phyloP scores from a whole-genome alignment of 2,329 filamentous ascomycete species.

The Talaromyces sp. region DNA sequence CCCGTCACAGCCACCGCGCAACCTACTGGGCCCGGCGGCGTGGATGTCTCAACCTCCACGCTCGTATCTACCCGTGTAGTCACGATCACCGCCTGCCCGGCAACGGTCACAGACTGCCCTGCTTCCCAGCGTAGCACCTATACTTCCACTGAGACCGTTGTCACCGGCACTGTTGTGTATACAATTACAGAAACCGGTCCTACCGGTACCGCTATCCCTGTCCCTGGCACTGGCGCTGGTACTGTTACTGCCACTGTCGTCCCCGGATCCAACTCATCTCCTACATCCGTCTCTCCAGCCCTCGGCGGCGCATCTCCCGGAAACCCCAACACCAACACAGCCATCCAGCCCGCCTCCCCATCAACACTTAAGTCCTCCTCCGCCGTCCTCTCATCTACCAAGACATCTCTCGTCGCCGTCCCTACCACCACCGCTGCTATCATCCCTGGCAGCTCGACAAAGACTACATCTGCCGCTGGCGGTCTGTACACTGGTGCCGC shows the following conservation, averaged over 20 bases:
- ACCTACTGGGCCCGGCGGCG: neutral
- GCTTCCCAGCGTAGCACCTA: slow-evolving; percentile 7
- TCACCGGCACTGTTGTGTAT: neutral
- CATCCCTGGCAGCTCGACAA: neutral
- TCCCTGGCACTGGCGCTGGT: neutral
- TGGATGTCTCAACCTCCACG: neutral
- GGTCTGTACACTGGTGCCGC: slow-evolving; percentile 1
- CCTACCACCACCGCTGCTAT: neutral
- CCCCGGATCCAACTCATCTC: neutral
- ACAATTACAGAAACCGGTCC: neutral
- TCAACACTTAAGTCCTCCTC: neutral
- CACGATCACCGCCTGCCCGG: neutral
- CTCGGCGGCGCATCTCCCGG: neutral
- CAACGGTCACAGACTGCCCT: slow-evolving; percentile 2
- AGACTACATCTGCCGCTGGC: neutral
- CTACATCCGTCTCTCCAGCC: neutral
- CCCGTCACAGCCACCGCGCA: slow-evolving; percentile 5
- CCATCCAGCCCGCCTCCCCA: neutral
- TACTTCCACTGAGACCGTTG: neutral
- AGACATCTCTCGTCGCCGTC: neutral
- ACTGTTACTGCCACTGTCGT: neutral
- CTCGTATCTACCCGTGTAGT: slow-evolving; percentile 2
- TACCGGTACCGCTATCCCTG: neutral
- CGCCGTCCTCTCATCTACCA: neutral
- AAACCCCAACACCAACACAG: neutral